A percentile compares a stretch with the other conserved stretches of the same genome.
Evolutionary conservation across 805 yeast genomes (phyloP).

Genomic region (Metschnikowia henanensis): DNA sequence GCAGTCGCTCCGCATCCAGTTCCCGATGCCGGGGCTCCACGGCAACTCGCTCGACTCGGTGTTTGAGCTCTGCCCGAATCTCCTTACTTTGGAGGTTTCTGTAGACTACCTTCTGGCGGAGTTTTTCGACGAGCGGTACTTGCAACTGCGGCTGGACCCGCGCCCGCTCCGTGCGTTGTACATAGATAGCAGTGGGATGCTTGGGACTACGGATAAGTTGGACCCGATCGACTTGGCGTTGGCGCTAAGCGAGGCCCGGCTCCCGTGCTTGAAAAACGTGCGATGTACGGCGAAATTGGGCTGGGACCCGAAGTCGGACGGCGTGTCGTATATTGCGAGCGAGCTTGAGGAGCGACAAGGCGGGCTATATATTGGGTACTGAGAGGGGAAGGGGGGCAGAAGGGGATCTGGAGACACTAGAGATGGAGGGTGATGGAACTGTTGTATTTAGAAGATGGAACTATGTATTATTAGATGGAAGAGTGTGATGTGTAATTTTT

Average conservation of each 20-base stretch:
- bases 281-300: constrained; percentile 77
- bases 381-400: too few relatives aligned
- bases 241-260: constrained; percentile 75
- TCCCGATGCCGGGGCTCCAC: constrained; percentile 84
- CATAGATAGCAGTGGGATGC: constrained; percentile 81
- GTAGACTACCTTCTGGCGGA: constrained; percentile 71
- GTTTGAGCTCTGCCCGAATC: constrained; percentile 74
- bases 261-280: constrained; percentile 65
- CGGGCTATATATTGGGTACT: constrained; percentile 58
- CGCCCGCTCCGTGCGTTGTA: constrained; percentile 61
- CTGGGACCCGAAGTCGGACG: constrained; percentile 64
- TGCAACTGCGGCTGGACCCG: constrained; percentile 23
- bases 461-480: too few relatives aligned
- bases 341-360: constrained; percentile 76
- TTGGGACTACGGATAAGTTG: constrained; percentile 79
- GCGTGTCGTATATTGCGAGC: constrained; percentile 51
- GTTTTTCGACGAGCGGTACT: constrained; percentile 36
- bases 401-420: too few relatives aligned
- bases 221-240: constrained; percentile 88
- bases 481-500: too few relatives aligned
- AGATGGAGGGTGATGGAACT: too few relatives aligned
- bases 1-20: constrained; percentile 63
- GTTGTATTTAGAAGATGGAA: too few relatives aligned
- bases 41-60: constrained; percentile 71
- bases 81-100: constrained; percentile 61